A percentile compares a stretch with the other conserved stretches of the same genome.
These are phyloP conservation scores for Ogataea haglerorum DNA, from an alignment of 805 yeast species.

Conservation along the genomic window DNA sequence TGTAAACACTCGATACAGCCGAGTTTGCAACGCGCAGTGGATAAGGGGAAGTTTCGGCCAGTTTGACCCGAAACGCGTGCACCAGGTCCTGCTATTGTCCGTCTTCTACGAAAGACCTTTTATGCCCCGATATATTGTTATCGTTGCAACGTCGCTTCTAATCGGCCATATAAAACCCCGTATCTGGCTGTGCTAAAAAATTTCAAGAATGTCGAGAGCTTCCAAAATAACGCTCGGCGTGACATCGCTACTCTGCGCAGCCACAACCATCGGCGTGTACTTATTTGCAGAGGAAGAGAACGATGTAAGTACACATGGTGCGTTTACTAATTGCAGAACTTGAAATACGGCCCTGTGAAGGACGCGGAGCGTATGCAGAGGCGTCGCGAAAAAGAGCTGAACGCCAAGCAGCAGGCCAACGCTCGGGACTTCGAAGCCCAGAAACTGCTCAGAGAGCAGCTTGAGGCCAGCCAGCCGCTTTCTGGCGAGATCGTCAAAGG, in stretches of 20 bases:
- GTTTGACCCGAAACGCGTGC: no score
- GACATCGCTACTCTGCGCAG: constrained; percentile 52
- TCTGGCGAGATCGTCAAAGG: constrained; percentile 48
- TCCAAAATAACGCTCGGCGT: constrained; percentile 70
- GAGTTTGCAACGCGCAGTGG: no score
- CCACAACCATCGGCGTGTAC: constrained; percentile 67
- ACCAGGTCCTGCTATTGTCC: no score
- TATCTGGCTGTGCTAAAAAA: constrained; percentile 8
- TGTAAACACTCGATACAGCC: no score
- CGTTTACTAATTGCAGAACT: constrained; percentile 37
- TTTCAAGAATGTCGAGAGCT: constrained; percentile 64
- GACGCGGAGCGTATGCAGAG: constrained; percentile 67
- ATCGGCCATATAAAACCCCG: background rate
- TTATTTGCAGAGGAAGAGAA: constrained; percentile 67
- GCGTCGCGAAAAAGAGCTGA: constrained; percentile 34
- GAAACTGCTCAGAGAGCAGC: constrained; percentile 53
- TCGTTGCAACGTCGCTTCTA: background rate
- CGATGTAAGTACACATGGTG: constrained; percentile 38
- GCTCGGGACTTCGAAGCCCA: constrained; percentile 66
- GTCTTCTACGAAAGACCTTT: no score
- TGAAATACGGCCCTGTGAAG: constrained; percentile 80
- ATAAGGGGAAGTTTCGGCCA: no score
- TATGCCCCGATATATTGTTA: no score
- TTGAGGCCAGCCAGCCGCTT: constrained; percentile 61
- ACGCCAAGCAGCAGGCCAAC: constrained; percentile 48